These are phyloP conservation scores for Emergomyces orientalis DNA, from an alignment of 2,329 filamentous ascomycete species.

Conservation along the genomic window DNA sequence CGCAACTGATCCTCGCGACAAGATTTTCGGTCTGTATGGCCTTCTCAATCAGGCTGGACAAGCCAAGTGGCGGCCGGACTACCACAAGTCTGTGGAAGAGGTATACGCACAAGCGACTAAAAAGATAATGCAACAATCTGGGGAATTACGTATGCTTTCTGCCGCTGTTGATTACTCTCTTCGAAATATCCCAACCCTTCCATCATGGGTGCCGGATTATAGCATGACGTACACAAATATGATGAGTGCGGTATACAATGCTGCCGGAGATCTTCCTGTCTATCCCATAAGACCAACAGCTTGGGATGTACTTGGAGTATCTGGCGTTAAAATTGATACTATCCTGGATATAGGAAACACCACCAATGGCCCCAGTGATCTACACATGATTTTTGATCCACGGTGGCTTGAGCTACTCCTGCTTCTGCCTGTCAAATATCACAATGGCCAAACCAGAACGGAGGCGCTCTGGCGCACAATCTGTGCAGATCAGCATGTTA, in stretches of 20 bases:
- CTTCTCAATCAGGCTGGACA: constrained; percentile 8
- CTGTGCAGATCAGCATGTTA: constrained; percentile 10
- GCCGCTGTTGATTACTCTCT: constrained; percentile 10
- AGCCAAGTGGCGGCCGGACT: constrained; percentile 8
- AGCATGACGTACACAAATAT: constrained; percentile 10
- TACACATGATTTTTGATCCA: constrained; percentile 12
- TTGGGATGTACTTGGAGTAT: constrained; percentile 9
- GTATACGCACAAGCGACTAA: constrained; percentile 12
- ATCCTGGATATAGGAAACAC: constrained; percentile 10
- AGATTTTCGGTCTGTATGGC: constrained; percentile 13
- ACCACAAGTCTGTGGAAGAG: constrained; percentile 12
- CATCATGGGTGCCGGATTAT: constrained; percentile 14
- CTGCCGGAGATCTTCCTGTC: constrained; percentile 7
- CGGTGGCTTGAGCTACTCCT: constrained; percentile 12
- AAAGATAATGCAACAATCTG: constrained; percentile 9
- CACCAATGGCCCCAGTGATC: constrained; percentile 5
- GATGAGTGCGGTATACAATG: constrained; percentile 7
- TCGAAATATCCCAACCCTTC: constrained; percentile 10
- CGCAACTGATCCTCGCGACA: constrained; percentile 13
- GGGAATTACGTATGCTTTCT: constrained; percentile 10
- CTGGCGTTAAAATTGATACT: constrained; percentile 12
- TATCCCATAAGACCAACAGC: not conserved
- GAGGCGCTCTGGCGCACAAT: constrained; percentile 14
- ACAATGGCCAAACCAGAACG: constrained; percentile 10
- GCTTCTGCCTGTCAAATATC: constrained; percentile 10